Base-by-base conservation (phyloP, 75 land plant species). In the Picea sitchensis region DNA sequence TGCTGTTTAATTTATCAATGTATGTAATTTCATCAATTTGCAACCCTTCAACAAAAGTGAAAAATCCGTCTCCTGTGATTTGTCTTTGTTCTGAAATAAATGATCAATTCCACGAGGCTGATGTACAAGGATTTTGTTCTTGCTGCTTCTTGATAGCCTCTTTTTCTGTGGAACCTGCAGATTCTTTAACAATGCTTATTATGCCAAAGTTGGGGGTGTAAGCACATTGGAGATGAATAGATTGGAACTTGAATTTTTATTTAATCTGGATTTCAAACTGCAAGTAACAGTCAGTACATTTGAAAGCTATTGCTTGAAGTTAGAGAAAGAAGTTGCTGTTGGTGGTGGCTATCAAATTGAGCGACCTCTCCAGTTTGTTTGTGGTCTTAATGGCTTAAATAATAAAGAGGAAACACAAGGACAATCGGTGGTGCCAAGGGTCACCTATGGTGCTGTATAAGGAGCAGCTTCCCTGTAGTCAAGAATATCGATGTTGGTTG, bases 161-260 rank as follows among this genome's bases (percentile, higher is more conserved):
- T 51, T 62, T 62, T 60, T 61, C 18, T 79, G 80, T 61, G 4
- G 20, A 65, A 61, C 58, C 36, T 84, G 81, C 92, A 92, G 92
- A 68, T 92, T 82, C 75, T 88, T 78, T 83, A 88, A 86, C 78
- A 92, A 92, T 80, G 92, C 90, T 38, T 92, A 90, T 79, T 92
- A 92, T 83, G 94, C 94, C 31, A 90, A 76, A 81, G 90, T 90
- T 15, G 94, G 92, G 30, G 94, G 92, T 5, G 78, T 92, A 51
- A 86, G 81, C 77, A 90, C 90, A 8, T 32, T 41, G 14, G 94
- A 92, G 51, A 68, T 92, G 90, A 92, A 92, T 88, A 88, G 81
- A 65, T 21, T 92, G 80, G 94, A 92, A 78, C 76, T 90, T 81
- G 88, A 86, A 59, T 90, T 92, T 58, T 69, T 92, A 69, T 92